Evolutionary conservation across 441 rosid genomes (phyloP).

Genomic region (Gossypium gossypioides): DNA sequence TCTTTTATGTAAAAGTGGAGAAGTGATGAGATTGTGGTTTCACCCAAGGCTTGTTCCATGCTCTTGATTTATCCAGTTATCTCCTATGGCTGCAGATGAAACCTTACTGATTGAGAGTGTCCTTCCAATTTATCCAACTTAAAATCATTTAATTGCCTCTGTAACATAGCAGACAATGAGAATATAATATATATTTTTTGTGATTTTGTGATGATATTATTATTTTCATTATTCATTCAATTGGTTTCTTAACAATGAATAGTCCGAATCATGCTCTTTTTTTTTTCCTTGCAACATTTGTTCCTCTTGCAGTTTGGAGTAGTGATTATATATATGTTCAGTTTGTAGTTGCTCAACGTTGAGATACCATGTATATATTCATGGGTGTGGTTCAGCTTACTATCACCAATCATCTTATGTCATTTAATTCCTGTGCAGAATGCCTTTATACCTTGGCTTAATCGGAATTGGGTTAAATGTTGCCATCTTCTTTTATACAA

Average conservation of each 20-base stretch:
- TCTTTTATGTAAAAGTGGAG: neutral
- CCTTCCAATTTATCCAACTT: neutral
- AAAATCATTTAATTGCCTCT: neutral
- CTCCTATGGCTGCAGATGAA: neutral
- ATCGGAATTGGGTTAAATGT: constrained; percentile 55
- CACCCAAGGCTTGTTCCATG: neutral
- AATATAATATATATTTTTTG: neutral
- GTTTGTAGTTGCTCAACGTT: constrained; percentile 5
- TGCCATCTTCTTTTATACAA: constrained; percentile 67
- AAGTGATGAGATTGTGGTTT: neutral
- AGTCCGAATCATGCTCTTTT: neutral
- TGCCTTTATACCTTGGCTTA: constrained; percentile 78
- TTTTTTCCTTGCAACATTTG: neutral
- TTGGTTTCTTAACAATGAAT: neutral
- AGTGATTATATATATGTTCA: too few relatives aligned
- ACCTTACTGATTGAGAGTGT: neutral
- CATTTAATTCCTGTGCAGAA: constrained; percentile 37
- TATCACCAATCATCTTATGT: neutral
- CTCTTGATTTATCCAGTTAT: neutral
- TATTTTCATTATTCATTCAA: neutral
- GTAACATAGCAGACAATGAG: neutral
- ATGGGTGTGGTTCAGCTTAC: constrained; percentile 5
- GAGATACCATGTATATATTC: neutral
- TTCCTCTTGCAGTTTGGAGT: neutral
- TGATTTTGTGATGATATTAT: neutral